These are phyloP conservation scores for Melastoma malabathricum DNA, from an alignment of 345 rosid species.

Conservation along the genomic window DNA sequence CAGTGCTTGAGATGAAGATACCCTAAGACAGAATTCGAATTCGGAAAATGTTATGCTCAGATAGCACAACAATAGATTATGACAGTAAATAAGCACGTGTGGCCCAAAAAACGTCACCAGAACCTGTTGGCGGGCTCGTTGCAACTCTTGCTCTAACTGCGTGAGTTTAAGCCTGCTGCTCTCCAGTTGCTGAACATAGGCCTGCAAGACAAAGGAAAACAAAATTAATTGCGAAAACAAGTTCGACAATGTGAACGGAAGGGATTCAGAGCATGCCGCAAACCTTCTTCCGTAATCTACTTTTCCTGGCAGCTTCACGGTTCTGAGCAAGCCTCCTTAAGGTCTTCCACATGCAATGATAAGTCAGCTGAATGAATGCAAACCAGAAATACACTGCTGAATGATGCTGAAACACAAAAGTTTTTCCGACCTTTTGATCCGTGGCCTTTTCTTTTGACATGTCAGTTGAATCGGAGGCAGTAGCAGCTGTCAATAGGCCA, in stretches of 20 bases:
- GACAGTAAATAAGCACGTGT: not conserved
- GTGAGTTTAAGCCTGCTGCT: slow-evolving; percentile 49
- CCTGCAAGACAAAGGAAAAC: slow-evolving; percentile 21
- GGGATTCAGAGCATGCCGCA: slow-evolving; percentile 2
- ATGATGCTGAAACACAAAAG: not conserved
- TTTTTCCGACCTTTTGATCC: slow-evolving; percentile 67
- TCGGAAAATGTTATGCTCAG: slow-evolving; percentile 1
- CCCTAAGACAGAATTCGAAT: slow-evolving; percentile 32
- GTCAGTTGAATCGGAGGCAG: slow-evolving; percentile 76
- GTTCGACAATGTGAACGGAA: not conserved
- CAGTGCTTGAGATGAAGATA: slow-evolving; percentile 69
- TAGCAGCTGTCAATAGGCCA: slow-evolving; percentile 31
- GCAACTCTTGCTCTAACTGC: slow-evolving; percentile 81
- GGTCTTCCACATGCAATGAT: slow-evolving; percentile 31
- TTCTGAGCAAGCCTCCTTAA: slow-evolving; percentile 94
- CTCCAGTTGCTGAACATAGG: slow-evolving; percentile 92
- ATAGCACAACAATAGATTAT: slow-evolving; percentile 4
- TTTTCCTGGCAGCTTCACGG: slow-evolving; percentile 98
- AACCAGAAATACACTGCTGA: slow-evolving; percentile 2
- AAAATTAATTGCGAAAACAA: not conserved
- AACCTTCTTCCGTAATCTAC: slow-evolving; percentile 88
- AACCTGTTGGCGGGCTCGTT: slow-evolving; percentile 73
- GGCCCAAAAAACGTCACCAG: slow-evolving; percentile 2
- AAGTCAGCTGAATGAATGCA: slow-evolving; percentile 1
- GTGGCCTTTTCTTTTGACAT: slow-evolving; percentile 69